These are phyloP conservation scores for Hypoxylon intermedium DNA, from an alignment of 495 filamentous ascomycete genomes.

Conservation along the genomic window DNA sequence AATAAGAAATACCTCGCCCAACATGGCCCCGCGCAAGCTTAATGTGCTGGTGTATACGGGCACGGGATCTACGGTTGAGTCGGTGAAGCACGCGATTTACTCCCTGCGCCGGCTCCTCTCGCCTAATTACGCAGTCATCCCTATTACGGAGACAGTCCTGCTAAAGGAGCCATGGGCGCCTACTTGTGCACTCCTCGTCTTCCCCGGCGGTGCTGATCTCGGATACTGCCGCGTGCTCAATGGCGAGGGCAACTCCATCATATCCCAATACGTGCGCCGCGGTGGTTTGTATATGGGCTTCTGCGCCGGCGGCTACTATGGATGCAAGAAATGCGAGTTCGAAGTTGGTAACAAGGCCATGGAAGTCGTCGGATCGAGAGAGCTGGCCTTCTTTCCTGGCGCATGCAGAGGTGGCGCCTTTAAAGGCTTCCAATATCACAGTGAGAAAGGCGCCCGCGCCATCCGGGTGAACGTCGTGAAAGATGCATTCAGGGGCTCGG, in stretches of 20 bases:
- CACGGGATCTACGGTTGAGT: constrained; percentile 82
- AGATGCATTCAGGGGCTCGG: constrained; percentile 58
- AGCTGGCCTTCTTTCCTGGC: constrained; percentile 87
- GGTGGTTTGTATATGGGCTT: constrained; percentile 89
- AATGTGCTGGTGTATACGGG: constrained; percentile 91
- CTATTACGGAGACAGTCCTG: constrained; percentile 77
- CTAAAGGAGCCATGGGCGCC: constrained; percentile 91
- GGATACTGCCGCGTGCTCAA: constrained; percentile 90
- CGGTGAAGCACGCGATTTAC: constrained; percentile 87
- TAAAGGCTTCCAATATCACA: constrained; percentile 87
- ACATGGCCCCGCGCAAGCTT: constrained; percentile 68
- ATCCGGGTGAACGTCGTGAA: constrained; percentile 71
- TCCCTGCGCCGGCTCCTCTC: constrained; percentile 89
- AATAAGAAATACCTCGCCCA: constrained; percentile 41
- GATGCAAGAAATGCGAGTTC: constrained; percentile 80
- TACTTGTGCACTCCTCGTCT: constrained; percentile 85
- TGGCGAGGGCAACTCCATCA: constrained; percentile 83
- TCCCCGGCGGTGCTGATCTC: constrained; percentile 94
- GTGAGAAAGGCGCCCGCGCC: constrained; percentile 83
- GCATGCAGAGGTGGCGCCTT: constrained; percentile 88
- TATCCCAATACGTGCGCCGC: constrained; percentile 81
- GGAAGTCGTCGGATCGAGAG: constrained; percentile 85
- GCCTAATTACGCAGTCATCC: constrained; percentile 90
- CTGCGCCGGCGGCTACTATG: constrained; percentile 96
- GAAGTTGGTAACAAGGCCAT: constrained; percentile 82